A percentile compares a stretch with the other conserved stretches of the same genome.
Evolutionary conservation across 2,329 filamentous ascomycete genomes (phyloP).

Genomic region (Pezicula radicicola): DNA sequence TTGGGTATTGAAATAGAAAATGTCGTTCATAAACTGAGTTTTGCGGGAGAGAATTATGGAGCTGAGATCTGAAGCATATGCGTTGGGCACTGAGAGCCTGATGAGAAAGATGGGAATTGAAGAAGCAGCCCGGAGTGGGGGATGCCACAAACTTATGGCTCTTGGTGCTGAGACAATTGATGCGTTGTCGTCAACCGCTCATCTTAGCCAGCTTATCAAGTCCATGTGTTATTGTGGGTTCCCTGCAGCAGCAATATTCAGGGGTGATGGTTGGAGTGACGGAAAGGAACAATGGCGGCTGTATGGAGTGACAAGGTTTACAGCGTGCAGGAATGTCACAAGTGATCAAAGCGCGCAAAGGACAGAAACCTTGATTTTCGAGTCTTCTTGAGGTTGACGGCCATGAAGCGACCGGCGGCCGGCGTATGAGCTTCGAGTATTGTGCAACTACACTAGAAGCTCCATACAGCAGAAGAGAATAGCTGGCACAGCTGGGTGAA

Average conservation of each 20-base stretch:
- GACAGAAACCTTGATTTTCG: neutral
- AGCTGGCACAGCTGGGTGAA: neutral
- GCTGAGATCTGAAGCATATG: constrained; percentile 1
- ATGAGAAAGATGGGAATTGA: constrained; percentile 1
- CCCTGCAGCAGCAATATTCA: neutral
- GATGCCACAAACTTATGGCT: neutral
- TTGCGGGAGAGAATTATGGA: neutral
- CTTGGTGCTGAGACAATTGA: neutral
- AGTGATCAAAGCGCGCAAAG: constrained; percentile 1
- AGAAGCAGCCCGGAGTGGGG: neutral
- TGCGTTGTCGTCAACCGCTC: neutral
- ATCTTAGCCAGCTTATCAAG: constrained; percentile 1
- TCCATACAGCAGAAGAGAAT: too few species aligned
- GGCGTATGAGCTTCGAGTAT: neutral
- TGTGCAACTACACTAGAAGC: neutral
- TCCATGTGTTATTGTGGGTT: neutral
- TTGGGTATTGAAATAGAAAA: neutral
- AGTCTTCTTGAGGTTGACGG: neutral
- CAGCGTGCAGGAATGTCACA: constrained; percentile 1
- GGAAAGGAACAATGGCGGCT: neutral
- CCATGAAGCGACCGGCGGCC: neutral
- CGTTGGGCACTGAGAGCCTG: constrained; percentile 2
- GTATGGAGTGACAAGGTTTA: neutral
- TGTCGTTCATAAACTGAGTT: neutral
- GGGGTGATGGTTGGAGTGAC: neutral